phyloP scores from a whole-genome alignment of 2,329 filamentous ascomycete species.

The Whalleya microplaca region DNA sequence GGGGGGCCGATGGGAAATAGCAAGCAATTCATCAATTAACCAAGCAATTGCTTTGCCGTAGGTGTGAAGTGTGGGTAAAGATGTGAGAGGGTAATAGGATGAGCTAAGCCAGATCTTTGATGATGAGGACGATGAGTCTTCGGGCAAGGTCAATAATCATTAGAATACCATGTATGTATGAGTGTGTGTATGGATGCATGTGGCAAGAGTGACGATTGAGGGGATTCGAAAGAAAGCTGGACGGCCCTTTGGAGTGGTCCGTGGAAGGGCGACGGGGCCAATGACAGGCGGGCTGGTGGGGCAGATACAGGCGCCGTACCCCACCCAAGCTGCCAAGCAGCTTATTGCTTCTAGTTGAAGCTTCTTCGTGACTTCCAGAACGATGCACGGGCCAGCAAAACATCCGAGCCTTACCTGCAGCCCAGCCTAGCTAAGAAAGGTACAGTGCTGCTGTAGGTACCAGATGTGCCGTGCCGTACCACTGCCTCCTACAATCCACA shows the following conservation, averaged over 20 bases:
- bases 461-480: not conserved
- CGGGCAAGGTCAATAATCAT: not conserved
- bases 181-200: constrained; percentile 10
- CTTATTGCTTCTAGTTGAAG: constrained; percentile 21
- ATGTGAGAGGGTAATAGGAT: not conserved
- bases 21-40: not conserved
- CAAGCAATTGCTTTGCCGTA: not conserved
- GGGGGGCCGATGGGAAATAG: not conserved
- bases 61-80: not conserved
- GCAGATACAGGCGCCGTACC: constrained; percentile 13
- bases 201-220: constrained; percentile 28
- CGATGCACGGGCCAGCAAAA: constrained; percentile 29
- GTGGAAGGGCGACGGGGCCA: not conserved
- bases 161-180: too few species aligned
- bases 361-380: constrained; percentile 38
- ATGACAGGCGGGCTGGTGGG: constrained; percentile 19
- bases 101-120: not conserved
- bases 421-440: constrained; percentile 15
- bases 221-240: not conserved
- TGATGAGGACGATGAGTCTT: not conserved
- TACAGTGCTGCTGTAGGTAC: constrained; percentile 12
- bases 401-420: constrained; percentile 23
- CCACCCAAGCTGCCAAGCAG: constrained; percentile 17
- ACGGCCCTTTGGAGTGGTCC: too few species aligned
- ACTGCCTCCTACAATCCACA: not conserved